Percentiles rank a stretch among this genome's conserved stretches.
Evolutionary conservation across 2,329 filamentous ascomycete species (phyloP).

Genomic region (Fusarium brachygibbosum): DNA sequence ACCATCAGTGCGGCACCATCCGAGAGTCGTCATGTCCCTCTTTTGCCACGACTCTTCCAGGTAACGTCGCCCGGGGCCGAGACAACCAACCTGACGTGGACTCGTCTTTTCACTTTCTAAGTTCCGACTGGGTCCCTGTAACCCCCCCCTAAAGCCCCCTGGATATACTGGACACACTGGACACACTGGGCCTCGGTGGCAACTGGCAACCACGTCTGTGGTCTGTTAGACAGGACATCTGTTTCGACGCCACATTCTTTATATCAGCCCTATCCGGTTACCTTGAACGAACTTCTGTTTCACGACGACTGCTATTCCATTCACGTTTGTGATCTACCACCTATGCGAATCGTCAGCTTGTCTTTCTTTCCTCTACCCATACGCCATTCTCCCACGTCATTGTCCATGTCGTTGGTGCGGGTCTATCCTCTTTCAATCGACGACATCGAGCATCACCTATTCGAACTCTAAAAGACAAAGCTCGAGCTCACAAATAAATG

Average conservation of each 20-base stretch:
- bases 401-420: conserved; percentile 45
- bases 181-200: conserved; percentile 41
- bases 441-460: conserved; percentile 30
- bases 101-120: conserved; percentile 36
- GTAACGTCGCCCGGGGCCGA: conserved; percentile 42
- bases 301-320: conserved; percentile 10
- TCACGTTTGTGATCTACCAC: conserved; percentile 8
- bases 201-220: conserved; percentile 44
- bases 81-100: conserved; percentile 38
- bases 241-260: conserved; percentile 44
- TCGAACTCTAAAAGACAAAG: conserved; percentile 38
- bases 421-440: conserved; percentile 32
- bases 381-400: conserved; percentile 25
- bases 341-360: conserved; percentile 18
- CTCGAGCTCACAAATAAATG: conserved; percentile 63
- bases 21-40: conserved; percentile 42
- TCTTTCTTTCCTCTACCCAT: conserved; percentile 9
- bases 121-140: conserved; percentile 40
- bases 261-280: conserved; percentile 49
- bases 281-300: conserved; percentile 21
- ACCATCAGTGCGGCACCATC: conserved; percentile 34
- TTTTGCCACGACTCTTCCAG: conserved; percentile 46
- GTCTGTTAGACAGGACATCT: conserved; percentile 20
- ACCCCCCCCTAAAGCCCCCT: conserved; percentile 32
- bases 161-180: conserved; percentile 21